Conservation (phyloP, 345 rosid genomes). For the Psidium friedrichsthalianum region DNA sequence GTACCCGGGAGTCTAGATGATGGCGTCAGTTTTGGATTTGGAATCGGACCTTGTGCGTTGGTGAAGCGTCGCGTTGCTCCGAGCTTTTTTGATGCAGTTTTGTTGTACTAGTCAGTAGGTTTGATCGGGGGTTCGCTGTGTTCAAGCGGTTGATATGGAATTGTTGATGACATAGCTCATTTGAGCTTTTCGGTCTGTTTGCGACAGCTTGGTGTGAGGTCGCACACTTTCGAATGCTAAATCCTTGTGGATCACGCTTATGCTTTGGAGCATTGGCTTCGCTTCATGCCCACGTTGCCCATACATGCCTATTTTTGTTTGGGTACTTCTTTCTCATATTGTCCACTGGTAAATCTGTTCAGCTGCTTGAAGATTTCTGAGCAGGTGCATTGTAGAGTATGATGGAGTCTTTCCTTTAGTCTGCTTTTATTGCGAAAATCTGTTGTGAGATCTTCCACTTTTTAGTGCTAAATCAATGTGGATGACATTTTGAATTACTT, state of each 20-base stretch:
- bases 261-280: neutral
- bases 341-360: neutral
- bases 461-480: neutral
- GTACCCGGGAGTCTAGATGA: neutral
- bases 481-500: neutral
- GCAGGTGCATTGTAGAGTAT: neutral
- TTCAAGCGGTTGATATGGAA: neutral
- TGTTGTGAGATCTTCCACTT: neutral
- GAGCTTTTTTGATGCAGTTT: neutral
- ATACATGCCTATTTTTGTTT: neutral
- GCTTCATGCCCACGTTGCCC: neutral
- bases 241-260: neutral
- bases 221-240: neutral
- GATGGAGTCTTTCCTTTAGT: neutral
- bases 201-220: neutral
- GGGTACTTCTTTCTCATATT: neutral
- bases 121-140: neutral
- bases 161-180: neutral
- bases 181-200: neutral
- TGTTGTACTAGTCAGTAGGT: neutral
- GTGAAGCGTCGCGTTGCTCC: neutral
- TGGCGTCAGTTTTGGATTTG: neutral
- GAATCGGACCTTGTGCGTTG: neutral
- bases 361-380: neutral
- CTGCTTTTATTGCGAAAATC: neutral